Conservation (phyloP, 495 filamentous ascomycete genomes). For the Daldinia decipiens region DNA sequence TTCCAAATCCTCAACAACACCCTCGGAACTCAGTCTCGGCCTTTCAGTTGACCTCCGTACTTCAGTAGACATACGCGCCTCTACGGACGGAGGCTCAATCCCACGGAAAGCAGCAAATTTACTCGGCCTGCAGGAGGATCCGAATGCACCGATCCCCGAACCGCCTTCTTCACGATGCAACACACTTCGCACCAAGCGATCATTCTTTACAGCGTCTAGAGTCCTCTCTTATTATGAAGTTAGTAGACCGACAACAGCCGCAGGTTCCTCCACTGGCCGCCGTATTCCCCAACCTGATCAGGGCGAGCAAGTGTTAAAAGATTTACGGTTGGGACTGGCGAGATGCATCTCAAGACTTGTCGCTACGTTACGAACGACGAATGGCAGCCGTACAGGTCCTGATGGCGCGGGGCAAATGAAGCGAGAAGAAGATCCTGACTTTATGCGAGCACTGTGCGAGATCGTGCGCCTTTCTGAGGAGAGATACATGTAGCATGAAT, state of each 20-base stretch:
- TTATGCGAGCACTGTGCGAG: constrained; percentile 57
- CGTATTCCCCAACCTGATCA: constrained; percentile 27
- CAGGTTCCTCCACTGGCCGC: constrained; percentile 9
- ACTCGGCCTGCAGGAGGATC: constrained; percentile 51
- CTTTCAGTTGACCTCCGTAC: constrained; percentile 30
- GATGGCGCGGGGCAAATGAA: constrained; percentile 28
- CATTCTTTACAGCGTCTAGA: constrained; percentile 27
- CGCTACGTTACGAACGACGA: constrained; percentile 49
- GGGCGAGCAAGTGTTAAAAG: constrained; percentile 39
- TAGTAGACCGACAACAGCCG: constrained; percentile 35
- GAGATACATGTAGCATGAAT: constrained; percentile 29
- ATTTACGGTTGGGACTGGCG: constrained; percentile 51
- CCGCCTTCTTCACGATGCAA: constrained; percentile 35
- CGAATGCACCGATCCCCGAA: constrained; percentile 35
- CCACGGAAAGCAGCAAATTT: constrained; percentile 55
- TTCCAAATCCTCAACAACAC: constrained; percentile 30
- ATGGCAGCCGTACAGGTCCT: constrained; percentile 21
- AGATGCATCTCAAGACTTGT: constrained; percentile 53
- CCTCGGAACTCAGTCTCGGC: constrained; percentile 28
- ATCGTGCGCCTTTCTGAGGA: constrained; percentile 55
- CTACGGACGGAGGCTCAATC: constrained; percentile 40
- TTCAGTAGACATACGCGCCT: constrained; percentile 31
- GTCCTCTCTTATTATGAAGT: constrained; percentile 17
- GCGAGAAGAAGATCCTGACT: constrained; percentile 47
- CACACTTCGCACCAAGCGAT: constrained; percentile 38